Percentiles rank a stretch among this genome's conserved stretches.
Evolutionary conservation across 306 rosid genomes (phyloP).

Genomic region (Corylus avellana): DNA sequence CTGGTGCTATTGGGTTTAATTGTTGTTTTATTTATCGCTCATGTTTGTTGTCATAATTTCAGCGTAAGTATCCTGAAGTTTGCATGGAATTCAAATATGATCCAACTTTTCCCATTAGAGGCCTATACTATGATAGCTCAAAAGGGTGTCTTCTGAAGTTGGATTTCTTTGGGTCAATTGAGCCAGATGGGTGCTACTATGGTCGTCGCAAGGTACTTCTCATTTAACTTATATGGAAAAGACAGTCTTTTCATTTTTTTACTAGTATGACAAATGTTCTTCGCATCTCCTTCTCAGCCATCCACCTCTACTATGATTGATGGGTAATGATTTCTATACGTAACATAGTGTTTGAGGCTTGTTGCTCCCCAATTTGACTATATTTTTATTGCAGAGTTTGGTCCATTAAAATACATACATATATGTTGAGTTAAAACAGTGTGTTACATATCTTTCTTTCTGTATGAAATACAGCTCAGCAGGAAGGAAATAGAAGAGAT

Average conservation of each 20-base stretch:
- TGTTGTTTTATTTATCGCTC: slow-evolving; percentile 2
- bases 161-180: slow-evolving; percentile 91
- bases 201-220: slow-evolving; percentile 81
- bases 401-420: background rate
- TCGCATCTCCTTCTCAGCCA: background rate
- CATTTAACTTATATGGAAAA: background rate
- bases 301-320: background rate
- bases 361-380: slow-evolving; percentile 11
- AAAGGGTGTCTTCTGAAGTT: slow-evolving; percentile 89
- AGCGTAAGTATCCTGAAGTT: slow-evolving; percentile 82
- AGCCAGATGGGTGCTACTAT: slow-evolving; percentile 83
- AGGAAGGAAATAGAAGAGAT: slow-evolving; percentile 55
- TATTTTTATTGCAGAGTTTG: slow-evolving; percentile 12
- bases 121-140: slow-evolving; percentile 79
- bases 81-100: slow-evolving; percentile 77
- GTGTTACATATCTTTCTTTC: slow-evolving; percentile 11
- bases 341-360: background rate
- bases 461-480: slow-evolving; percentile 53
- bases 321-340: background rate
- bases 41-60: slow-evolving; percentile 41
- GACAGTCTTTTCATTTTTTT: background rate
- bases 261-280: background rate
- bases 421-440: background rate
- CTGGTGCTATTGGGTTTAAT: slow-evolving; percentile 5
- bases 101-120: slow-evolving; percentile 89